phyloP scores from a whole-genome alignment of 2,329 filamentous ascomycete genomes.

The Fusarium guadeloupense region DNA sequence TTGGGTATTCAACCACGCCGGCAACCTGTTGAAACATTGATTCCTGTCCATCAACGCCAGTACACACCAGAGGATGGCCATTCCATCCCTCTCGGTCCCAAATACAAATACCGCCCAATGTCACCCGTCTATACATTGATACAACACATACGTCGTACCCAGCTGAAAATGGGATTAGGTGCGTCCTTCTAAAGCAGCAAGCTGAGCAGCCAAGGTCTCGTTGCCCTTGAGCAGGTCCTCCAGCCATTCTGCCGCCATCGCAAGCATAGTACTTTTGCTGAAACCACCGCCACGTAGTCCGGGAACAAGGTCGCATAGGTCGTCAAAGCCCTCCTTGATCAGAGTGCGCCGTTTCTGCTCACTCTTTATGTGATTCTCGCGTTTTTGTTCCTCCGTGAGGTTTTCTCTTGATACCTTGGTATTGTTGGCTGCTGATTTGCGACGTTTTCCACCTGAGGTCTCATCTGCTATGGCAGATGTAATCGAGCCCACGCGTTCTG shows the following conservation, averaged over 20 bases:
- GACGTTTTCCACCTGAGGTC: conserved; percentile 55
- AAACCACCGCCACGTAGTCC: conserved; percentile 77
- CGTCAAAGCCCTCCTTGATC: conserved; percentile 84
- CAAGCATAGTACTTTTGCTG: conserved; percentile 83
- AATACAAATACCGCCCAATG: conserved; percentile 20
- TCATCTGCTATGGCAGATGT: conserved; percentile 48
- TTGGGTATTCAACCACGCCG: conserved; percentile 34
- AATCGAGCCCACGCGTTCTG: conserved; percentile 47
- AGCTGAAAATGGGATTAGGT: conserved; percentile 5
- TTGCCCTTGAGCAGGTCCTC: conserved; percentile 77
- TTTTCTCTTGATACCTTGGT: conserved; percentile 70
- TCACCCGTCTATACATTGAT: conserved; percentile 27
- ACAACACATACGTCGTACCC: conserved; percentile 1
- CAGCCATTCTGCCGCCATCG: conserved; percentile 81
- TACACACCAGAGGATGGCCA: conserved; percentile 27
- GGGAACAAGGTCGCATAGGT: conserved; percentile 80
- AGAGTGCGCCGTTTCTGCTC: conserved; percentile 87
- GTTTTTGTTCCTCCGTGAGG: conserved; percentile 81
- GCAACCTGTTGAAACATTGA: conserved; percentile 4
- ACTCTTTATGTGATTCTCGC: conserved; percentile 86
- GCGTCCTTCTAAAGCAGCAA: conserved; percentile 52
- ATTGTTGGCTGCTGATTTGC: conserved; percentile 57
- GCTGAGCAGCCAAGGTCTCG: conserved; percentile 62
- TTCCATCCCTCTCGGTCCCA: conserved; percentile 19
- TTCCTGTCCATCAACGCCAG: conserved; percentile 35